Percentiles rank a stretch among this genome's conserved stretches.
phyloP scores from a whole-genome alignment of 2,329 filamentous ascomycete genomes.

The Blumeriella jaapii region DNA sequence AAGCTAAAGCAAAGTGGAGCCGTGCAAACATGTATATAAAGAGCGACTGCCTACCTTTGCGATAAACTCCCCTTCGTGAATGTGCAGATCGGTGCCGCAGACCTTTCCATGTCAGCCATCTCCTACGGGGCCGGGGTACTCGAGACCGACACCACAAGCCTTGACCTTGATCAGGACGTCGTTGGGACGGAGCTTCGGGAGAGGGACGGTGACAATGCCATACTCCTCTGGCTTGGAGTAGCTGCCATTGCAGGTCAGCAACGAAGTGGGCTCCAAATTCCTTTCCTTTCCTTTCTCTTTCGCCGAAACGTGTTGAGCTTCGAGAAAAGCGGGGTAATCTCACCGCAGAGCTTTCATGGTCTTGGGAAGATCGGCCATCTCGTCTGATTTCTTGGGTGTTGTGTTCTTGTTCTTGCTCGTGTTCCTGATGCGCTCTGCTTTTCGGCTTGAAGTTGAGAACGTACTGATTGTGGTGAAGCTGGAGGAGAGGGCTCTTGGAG shows the following conservation, averaged over 20 bases:
- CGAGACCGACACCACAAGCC: slow-evolving; percentile 50
- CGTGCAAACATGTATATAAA: slow-evolving; percentile 12
- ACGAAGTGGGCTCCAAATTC: not conserved
- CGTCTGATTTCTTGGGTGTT: slow-evolving; percentile 2
- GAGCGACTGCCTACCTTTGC: slow-evolving; percentile 32
- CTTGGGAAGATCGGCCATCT: slow-evolving; percentile 28
- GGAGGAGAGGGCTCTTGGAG: no score
- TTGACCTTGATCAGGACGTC: slow-evolving; percentile 48
- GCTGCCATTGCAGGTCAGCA: slow-evolving; percentile 22
- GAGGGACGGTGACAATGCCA: slow-evolving; percentile 48
- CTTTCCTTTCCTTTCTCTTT: not conserved
- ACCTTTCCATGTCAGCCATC: not conserved
- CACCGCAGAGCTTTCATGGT: slow-evolving; percentile 50
- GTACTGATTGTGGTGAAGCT: no score
- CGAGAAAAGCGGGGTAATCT: slow-evolving; percentile 21
- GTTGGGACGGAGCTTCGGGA: slow-evolving; percentile 34
- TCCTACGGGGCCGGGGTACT: slow-evolving; percentile 23
- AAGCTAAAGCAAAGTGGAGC: slow-evolving; percentile 8
- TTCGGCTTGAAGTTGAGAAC: no score
- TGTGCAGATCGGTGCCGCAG: slow-evolving; percentile 36
- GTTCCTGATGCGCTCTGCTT: no score
- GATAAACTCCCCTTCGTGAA: slow-evolving; percentile 58
- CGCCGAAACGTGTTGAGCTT: slow-evolving; percentile 6
- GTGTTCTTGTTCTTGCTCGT: not conserved
- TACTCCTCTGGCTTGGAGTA: slow-evolving; percentile 53